These are phyloP conservation scores for Durio zibethinus DNA, from an alignment of 345 rosid species.

Conservation along the genomic window DNA sequence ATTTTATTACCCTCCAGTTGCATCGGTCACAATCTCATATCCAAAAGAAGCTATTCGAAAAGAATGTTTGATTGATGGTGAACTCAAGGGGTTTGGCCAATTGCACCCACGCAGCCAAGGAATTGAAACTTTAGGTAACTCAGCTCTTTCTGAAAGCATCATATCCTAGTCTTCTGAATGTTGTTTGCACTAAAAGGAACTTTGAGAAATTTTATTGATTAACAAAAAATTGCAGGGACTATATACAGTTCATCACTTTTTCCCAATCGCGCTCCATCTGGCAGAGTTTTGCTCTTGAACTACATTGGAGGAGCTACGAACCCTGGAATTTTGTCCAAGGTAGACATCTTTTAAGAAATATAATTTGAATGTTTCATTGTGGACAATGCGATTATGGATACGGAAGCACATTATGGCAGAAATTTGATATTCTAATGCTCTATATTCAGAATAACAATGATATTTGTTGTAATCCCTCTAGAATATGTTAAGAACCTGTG, in stretches of 20 bases:
- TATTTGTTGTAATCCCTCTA: not conserved
- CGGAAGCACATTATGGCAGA: not conserved
- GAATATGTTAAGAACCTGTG: not conserved
- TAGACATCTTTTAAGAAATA: slow-evolving; percentile 15
- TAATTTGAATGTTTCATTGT: not conserved
- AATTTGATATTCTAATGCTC: not conserved
- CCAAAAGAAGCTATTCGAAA: slow-evolving; percentile 79
- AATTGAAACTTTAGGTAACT: slow-evolving; percentile 87
- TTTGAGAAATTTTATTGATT: slow-evolving; percentile 1
- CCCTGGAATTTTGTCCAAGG: slow-evolving; percentile 78
- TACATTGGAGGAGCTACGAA: slow-evolving; percentile 87
- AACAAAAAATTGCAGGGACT: slow-evolving; percentile 49
- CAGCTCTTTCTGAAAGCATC: not conserved
- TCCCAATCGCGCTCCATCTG: slow-evolving; percentile 81
- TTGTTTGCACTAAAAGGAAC: not conserved
- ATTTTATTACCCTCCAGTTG: slow-evolving; percentile 93
- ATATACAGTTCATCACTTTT: slow-evolving; percentile 94
- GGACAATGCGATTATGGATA: not conserved
- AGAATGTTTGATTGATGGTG: slow-evolving; percentile 75
- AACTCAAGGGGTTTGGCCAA: slow-evolving; percentile 95
- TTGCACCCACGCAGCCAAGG: slow-evolving; percentile 98
- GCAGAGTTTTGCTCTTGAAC: slow-evolving; percentile 74
- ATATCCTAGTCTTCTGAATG: not conserved
- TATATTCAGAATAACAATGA: not conserved
- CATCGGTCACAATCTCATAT: slow-evolving; percentile 86